Evolutionary conservation across 192 early-diverging fungal species (phyloP).

Genomic region (Spizellomyces sp.): DNA sequence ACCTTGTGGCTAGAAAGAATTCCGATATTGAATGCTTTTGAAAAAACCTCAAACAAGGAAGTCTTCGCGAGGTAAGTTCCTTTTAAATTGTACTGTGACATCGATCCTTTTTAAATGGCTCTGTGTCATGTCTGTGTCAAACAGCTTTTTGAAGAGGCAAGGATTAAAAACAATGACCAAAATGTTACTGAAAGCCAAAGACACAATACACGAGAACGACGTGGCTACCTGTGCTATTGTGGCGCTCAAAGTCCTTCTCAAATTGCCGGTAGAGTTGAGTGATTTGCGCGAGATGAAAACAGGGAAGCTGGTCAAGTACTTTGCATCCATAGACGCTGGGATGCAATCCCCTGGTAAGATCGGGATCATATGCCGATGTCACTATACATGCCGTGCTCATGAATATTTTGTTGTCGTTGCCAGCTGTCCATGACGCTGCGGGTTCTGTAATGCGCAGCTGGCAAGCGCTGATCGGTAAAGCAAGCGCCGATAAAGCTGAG

Average conservation of each 20-base stretch:
- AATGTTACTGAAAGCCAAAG: conserved; percentile 26
- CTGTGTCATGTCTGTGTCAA: background rate
- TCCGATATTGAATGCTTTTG: background rate
- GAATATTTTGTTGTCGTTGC: no score
- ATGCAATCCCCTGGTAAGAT: no score
- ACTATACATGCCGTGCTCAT: no score
- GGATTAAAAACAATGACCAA: conserved; percentile 19
- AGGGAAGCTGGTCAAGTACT: conserved; percentile 28
- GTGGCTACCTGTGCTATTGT: conserved; percentile 4
- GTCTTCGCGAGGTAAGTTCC: background rate
- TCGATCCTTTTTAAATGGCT: no score
- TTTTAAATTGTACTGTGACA: background rate
- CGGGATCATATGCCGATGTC: no score
- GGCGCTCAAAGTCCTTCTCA: conserved; percentile 8
- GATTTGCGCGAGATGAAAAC: conserved; percentile 27
- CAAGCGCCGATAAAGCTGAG: background rate
- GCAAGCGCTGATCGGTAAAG: conserved; percentile 11
- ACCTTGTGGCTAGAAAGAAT: background rate
- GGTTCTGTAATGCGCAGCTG: conserved; percentile 20
- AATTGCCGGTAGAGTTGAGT: conserved; percentile 17
- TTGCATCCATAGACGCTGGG: background rate
- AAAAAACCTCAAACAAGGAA: background rate
- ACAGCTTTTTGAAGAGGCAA: conserved; percentile 10
- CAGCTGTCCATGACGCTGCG: conserved; percentile 9
- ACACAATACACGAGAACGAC: background rate